Base-by-base conservation (phyloP, 1,139 yeast genomes). In the Geotrichum phurueaensis region DNA sequence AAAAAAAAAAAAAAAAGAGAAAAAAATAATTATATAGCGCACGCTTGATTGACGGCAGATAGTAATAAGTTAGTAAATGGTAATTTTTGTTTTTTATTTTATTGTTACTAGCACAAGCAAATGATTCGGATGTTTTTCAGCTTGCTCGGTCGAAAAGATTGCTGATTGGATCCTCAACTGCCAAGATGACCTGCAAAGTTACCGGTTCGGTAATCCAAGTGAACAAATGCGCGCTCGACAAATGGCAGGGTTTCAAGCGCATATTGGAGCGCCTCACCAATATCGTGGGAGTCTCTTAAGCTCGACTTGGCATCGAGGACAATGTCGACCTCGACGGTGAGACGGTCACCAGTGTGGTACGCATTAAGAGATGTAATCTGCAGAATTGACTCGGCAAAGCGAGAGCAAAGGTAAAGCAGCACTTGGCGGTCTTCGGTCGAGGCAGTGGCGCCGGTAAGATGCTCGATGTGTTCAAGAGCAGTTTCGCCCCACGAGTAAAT, bases 211-310 rank as follows among this genome's bases (percentile, higher is more conserved):
- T 87, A 87, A 68, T 88, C 96, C 50, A 88, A 79, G 70, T 88
- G 96, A 13, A 87, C 95, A 77, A 85, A 88, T 1, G 94, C 91
- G 59, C 96, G 77, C 70, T 87, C 94, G 1, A 88, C 91, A 73
- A 79, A 82, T 0, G 94, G 91, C 60, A 88, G 75, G 0, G 91
- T 84, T 67, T 88, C 95, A 51, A 88, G 78, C 1, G 95, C 88
- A 69, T 87, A 88, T 72, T 88, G 95, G 54, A 88, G 75, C 0
- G 92, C 86, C 71, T 88, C 96, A 4, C 91, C 96, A 51, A 87
- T 79, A 71, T 88, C 96, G 71, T 88, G 96, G 61, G 86, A 79
- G 68, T 88, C 95, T 63, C 85, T 81, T 66, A 87, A 76, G 6
- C 79, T 73, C 67, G 86, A 74, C 20, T 79, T 76, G 23, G 78